phyloP scores from a whole-genome alignment of 1,139 yeast genomes.

The Candida freyschussii region DNA sequence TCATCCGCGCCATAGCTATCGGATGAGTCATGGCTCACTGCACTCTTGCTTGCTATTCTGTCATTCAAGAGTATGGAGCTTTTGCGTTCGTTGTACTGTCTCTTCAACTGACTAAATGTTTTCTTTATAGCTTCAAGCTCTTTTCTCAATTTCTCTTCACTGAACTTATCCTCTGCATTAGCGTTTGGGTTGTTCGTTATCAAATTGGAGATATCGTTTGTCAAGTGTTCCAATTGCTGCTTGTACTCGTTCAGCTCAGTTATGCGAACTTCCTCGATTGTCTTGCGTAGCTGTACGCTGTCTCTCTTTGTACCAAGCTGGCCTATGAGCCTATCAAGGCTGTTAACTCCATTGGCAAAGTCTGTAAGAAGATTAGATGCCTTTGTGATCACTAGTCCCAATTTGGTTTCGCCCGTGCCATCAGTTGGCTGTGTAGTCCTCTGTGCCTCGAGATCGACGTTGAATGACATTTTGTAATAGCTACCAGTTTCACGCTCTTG shows the following conservation, averaged over 20 bases:
- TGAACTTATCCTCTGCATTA: conserved; percentile 26
- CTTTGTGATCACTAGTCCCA: conserved; percentile 18
- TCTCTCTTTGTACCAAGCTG: conserved; percentile 58
- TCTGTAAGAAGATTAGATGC: conserved; percentile 30
- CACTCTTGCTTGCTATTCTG: conserved; percentile 24
- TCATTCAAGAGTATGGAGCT: conserved; percentile 31
- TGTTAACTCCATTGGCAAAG: conserved; percentile 46
- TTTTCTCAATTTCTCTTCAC: conserved; percentile 36
- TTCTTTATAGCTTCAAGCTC: conserved; percentile 39
- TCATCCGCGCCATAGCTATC: conserved; percentile 19
- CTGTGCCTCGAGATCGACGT: conserved; percentile 57
- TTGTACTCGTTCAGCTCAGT: conserved; percentile 27
- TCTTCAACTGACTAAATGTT: conserved; percentile 35
- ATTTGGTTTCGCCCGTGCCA: conserved; percentile 13
- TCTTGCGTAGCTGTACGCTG: conserved; percentile 35
- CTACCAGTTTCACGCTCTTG: no score
- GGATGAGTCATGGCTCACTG: conserved; percentile 8
- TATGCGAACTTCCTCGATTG: conserved; percentile 32
- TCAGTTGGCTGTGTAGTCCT: conserved; percentile 18
- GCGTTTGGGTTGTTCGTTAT: conserved; percentile 13
- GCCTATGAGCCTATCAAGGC: conserved; percentile 43
- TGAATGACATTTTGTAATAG: conserved; percentile 63
- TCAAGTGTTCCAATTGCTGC: conserved; percentile 28
- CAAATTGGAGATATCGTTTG: conserved; percentile 32
- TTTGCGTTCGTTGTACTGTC: conserved; percentile 35